Percentiles rank a stretch among this genome's conserved stretches.
phyloP scores from a whole-genome alignment of 495 filamentous ascomycete species.

The Cryomyces minteri region DNA sequence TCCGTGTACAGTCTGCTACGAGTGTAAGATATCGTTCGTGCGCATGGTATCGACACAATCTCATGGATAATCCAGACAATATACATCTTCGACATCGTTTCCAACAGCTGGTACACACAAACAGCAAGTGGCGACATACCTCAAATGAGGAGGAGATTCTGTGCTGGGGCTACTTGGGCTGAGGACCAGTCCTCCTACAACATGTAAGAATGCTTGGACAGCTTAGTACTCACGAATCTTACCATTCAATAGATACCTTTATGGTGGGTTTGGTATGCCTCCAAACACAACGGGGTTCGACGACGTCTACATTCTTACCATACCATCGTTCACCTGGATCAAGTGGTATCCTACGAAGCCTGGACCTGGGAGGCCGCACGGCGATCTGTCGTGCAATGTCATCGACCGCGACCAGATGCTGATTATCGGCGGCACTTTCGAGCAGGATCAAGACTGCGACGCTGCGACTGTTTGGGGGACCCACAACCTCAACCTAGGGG shows the following conservation, averaged over 20 bases:
- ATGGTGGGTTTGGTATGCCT: slow-evolving; percentile 28
- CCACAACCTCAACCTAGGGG: slow-evolving; percentile 28
- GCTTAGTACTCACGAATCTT: slow-evolving; percentile 3
- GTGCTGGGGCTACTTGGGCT: slow-evolving; percentile 32
- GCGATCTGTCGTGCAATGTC: slow-evolving; percentile 31
- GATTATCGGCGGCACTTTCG: slow-evolving; percentile 27
- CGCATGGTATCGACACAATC: too few species aligned
- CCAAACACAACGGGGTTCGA: slow-evolving; percentile 27
- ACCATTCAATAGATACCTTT: slow-evolving; percentile 25
- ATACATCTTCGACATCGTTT: slow-evolving; percentile 31
- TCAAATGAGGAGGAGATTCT: slow-evolving; percentile 28
- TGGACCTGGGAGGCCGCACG: slow-evolving; percentile 21
- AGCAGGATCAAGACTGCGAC: slow-evolving; percentile 15
- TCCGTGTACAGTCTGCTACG: too few species aligned
- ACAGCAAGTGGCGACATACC: slow-evolving; percentile 29
- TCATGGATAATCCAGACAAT: slow-evolving; percentile 20
- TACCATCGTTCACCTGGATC: slow-evolving; percentile 37
- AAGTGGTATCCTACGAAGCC: slow-evolving; percentile 23
- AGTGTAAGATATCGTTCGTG: too few species aligned
- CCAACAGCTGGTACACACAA: slow-evolving; percentile 34
- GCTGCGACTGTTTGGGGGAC: slow-evolving; percentile 18
- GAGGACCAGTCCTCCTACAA: slow-evolving; percentile 35
- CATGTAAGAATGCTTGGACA: slow-evolving; percentile 18
- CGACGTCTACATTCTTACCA: slow-evolving; percentile 36
- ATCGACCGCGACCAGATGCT: slow-evolving; percentile 27